Percentiles rank a stretch among this genome's conserved stretches.
These are phyloP conservation scores for Neostapfia colusana DNA, from an alignment of 176 grass and related monocot genomes.

Conservation along the genomic window DNA sequence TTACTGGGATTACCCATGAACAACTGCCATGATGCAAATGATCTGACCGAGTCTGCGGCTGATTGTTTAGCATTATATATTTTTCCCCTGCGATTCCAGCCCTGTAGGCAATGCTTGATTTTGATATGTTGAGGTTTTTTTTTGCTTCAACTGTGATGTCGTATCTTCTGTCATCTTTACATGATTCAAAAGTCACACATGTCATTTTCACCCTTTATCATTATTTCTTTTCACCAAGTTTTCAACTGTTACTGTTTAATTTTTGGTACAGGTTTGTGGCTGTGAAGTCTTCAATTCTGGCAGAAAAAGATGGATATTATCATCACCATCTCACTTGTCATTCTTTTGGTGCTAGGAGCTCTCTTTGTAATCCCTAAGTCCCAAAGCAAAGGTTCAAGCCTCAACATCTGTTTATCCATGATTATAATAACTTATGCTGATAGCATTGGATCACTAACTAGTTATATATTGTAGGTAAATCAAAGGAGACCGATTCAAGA, in stretches of 20 bases:
- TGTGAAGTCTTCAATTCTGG: constrained; percentile 4
- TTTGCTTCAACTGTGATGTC: background rate
- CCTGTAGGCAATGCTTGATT: background rate
- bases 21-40: background rate
- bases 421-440: background rate
- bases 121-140: background rate
- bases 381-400: constrained; percentile 51
- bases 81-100: background rate
- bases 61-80: background rate
- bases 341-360: constrained; percentile 65
- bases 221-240: background rate
- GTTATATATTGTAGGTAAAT: constrained; percentile 40
- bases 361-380: constrained; percentile 71
- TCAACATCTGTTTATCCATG: background rate
- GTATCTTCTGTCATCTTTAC: background rate
- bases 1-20: background rate
- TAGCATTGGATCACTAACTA: background rate
- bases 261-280: background rate
- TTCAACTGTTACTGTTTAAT: background rate
- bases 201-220: background rate
- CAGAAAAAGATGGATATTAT: constrained; percentile 54
- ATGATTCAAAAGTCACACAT: background rate
- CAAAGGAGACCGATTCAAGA: constrained; percentile 32
- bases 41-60: background rate
- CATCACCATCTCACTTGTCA: constrained; percentile 37